A percentile compares a stretch with the other conserved stretches of the same genome.
These are phyloP conservation scores for Spinellus fusiger DNA, from an alignment of 192 early-diverging fungal species.

Conservation along the genomic window DNA sequence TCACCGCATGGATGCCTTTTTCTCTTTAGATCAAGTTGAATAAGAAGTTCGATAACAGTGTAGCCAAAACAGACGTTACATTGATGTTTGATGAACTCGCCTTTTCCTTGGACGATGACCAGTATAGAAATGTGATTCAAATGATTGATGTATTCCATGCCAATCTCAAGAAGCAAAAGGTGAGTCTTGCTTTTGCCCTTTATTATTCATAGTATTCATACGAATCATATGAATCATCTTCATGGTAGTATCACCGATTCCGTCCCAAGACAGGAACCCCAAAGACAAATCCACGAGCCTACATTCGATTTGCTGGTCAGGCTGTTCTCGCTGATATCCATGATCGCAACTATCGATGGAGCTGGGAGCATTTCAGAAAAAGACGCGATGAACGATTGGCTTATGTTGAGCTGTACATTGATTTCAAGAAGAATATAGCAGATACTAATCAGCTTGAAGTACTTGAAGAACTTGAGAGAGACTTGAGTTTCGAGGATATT, in stretches of 20 bases:
- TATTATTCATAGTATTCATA: no score
- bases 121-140: constrained; percentile 63
- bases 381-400: constrained; percentile 61
- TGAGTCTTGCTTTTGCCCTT: not conserved
- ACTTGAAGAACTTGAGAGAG: constrained; percentile 53
- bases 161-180: constrained; percentile 24
- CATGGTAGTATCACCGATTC: constrained; percentile 57
- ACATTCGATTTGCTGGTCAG: constrained; percentile 57
- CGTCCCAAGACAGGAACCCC: constrained; percentile 65
- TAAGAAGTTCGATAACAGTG: constrained; percentile 11
- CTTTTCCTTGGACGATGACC: constrained; percentile 69
- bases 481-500: constrained; percentile 74
- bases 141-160: constrained; percentile 44
- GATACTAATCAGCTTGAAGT: constrained; percentile 29
- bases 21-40: constrained; percentile 16
- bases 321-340: constrained; percentile 72
- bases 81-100: constrained; percentile 73
- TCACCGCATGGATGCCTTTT: constrained; percentile 31
- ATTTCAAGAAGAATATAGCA: constrained; percentile 30
- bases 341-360: constrained; percentile 63
- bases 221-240: no score
- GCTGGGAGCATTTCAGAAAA: constrained; percentile 65
- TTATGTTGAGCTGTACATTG: constrained; percentile 61
- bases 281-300: constrained; percentile 65
- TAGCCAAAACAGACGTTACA: constrained; percentile 44